Evolutionary conservation across 768 basidiomycete genomes (phyloP).

Genomic region (Pleurotus cornucopiae): DNA sequence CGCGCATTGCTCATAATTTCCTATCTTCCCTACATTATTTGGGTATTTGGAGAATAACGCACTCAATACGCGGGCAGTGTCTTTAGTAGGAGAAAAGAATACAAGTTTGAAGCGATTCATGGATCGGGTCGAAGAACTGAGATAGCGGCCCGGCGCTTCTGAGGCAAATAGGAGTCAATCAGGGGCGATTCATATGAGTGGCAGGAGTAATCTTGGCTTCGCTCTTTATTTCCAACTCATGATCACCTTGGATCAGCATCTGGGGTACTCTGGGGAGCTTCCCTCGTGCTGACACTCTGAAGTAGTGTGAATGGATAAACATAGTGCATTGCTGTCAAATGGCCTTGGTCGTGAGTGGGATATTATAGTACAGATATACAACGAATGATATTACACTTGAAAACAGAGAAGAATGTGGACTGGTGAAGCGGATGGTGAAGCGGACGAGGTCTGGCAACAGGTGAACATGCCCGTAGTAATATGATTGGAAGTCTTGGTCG

Average conservation of each 20-base stretch:
- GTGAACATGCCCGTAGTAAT: no score
- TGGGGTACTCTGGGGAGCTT: no score
- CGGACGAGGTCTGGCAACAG: no score
- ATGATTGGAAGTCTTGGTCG: no score
- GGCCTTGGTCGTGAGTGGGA: not conserved
- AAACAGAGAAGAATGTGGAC: not conserved
- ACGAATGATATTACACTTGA: constrained; percentile 3
- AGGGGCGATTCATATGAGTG: no score
- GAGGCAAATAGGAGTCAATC: no score
- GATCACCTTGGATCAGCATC: no score
- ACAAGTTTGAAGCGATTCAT: constrained; percentile 43
- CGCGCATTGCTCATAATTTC: constrained; percentile 50
- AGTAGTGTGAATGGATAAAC: no score
- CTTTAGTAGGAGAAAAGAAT: constrained; percentile 43
- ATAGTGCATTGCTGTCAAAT: not conserved
- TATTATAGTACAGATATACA: not conserved
- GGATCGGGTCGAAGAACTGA: not conserved
- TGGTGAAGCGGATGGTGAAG: not conserved
- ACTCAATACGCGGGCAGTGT: constrained; percentile 36
- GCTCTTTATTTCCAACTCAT: no score
- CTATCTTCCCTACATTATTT: constrained; percentile 44
- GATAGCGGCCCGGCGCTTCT: not conserved
- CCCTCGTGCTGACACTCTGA: no score
- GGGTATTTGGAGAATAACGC: constrained; percentile 44
- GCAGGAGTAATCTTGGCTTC: no score